Evolutionary conservation across 139 green algal genomes (phyloP), one percentile per base, ranked within the genome.

Genomic region (Asterochloris erici): DNA sequence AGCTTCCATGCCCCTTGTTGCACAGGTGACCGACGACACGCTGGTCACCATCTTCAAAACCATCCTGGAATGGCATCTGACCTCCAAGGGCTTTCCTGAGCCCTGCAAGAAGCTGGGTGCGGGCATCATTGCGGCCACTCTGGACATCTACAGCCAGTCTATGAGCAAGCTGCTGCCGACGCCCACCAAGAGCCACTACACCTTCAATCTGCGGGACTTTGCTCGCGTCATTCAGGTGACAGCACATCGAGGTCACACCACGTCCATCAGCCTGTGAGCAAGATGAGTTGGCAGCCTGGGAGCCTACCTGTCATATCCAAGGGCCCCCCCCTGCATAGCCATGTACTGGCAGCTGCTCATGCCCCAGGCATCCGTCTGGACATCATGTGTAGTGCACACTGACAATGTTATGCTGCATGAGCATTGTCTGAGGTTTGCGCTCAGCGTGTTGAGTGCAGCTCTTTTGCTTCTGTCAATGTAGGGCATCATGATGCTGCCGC

Each of bases 121-220:
- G 10, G 47, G 70, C 54, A 85, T 96, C 16, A 85, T 94, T 27
- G 84, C 85, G 19, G 91, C 89, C 24, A 96, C 92, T 26, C 84
- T 96, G 64, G 86, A 90, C 29, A 83, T 96, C 21, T 96, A 96
- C 87, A 76, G 54, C 63, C 71, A 76, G 71, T 87, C 88, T 29
- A 91, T 91, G 68, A 73, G 81, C 17, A 90, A 91, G 84, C 91
- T 96, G 71, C 90, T 95, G 70, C 93, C 93, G 15, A 96, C 93
- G 19, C 93, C 93, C 28, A 88, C 85, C 26, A 96, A 96, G 85
- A 91, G 84, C 71, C 92, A 96, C 87, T 96, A 96, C 86, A 89
- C 93, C 19, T 96, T 96, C 90, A 96, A 96, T 88, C 86, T 95
- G 83, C 84, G 92, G 11, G 92, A 96, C 89, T 94, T 95, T 86